Evolutionary conservation across 768 basidiomycete species (phyloP).

Genomic region (Clavaria fumosa): DNA sequence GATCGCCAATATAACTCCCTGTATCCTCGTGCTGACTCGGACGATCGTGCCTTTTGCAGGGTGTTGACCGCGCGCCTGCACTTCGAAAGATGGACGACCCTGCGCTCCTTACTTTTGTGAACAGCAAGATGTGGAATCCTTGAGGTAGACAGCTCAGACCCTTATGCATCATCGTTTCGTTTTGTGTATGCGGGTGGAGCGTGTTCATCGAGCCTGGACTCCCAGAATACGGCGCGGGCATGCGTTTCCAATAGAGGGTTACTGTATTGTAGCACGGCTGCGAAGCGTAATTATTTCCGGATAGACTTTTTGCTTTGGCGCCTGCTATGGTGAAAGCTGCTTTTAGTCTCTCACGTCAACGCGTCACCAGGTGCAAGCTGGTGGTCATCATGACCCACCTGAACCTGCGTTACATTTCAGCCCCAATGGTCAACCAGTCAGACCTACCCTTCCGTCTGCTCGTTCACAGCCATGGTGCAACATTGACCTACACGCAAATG

Average conservation of each 20-base stretch:
- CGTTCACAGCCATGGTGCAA: conserved; percentile 34
- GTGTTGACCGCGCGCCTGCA: conserved; percentile 36
- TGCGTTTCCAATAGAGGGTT: neutral
- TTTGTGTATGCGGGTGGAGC: neutral
- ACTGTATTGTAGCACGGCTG: conserved; percentile 18
- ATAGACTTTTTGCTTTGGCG: conserved; percentile 56
- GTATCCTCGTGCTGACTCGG: conserved; percentile 3
- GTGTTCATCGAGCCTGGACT: neutral
- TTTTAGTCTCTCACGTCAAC: no score
- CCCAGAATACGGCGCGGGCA: neutral
- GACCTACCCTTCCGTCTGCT: conserved; percentile 27
- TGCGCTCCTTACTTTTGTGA: conserved; percentile 37
- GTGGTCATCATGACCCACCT: neutral
- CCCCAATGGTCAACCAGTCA: conserved; percentile 72
- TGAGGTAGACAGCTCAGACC: neutral
- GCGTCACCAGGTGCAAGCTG: no score
- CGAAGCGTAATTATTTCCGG: conserved; percentile 57
- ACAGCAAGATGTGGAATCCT: conserved; percentile 63
- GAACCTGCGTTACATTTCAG: conserved; percentile 33
- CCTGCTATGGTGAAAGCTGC: conserved; percentile 71
- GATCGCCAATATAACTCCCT: neutral
- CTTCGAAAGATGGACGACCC: conserved; percentile 43
- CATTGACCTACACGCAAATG: conserved; percentile 68
- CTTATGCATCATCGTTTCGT: neutral
- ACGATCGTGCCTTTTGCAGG: conserved; percentile 19